Conservation (phyloP, 345 rosid genomes). For the Brassica juncea region DNA sequence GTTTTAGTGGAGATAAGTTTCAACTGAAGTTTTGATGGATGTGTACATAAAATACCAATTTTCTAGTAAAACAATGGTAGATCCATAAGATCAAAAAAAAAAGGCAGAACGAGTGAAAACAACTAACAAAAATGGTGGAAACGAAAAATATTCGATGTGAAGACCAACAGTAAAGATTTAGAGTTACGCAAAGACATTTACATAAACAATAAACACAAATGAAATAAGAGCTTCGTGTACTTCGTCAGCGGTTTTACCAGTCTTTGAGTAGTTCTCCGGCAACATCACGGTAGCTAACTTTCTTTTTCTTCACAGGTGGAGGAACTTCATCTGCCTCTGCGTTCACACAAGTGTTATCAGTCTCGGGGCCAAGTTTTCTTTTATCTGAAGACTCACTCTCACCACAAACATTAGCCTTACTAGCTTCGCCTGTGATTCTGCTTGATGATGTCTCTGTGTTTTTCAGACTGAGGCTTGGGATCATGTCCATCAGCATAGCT, state of each 20-base stretch:
- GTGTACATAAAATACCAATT: background rate
- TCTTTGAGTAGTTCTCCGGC: slow-evolving; percentile 70
- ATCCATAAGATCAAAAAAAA: background rate
- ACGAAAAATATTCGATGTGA: background rate
- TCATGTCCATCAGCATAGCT: slow-evolving; percentile 80
- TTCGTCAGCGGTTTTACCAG: slow-evolving; percentile 33
- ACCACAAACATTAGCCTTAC: slow-evolving; percentile 7
- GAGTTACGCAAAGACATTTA: background rate
- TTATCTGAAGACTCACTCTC: slow-evolving; percentile 25
- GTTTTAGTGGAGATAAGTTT: background rate
- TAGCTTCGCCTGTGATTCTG: background rate
- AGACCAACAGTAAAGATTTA: background rate
- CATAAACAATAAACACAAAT: background rate
- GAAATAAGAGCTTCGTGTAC: background rate
- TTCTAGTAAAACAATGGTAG: background rate
- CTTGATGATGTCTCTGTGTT: slow-evolving; percentile 36
- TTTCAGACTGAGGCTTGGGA: slow-evolving; percentile 72
- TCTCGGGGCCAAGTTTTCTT: slow-evolving; percentile 8
- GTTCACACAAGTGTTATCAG: background rate
- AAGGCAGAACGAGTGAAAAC: background rate
- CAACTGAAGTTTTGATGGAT: background rate
- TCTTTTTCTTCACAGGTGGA: slow-evolving; percentile 60
- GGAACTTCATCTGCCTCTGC: slow-evolving; percentile 19
- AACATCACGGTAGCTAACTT: slow-evolving; percentile 85
- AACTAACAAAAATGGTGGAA: background rate